Evolutionary conservation across 441 rosid genomes (phyloP).

Genomic region (Croton setiger): DNA sequence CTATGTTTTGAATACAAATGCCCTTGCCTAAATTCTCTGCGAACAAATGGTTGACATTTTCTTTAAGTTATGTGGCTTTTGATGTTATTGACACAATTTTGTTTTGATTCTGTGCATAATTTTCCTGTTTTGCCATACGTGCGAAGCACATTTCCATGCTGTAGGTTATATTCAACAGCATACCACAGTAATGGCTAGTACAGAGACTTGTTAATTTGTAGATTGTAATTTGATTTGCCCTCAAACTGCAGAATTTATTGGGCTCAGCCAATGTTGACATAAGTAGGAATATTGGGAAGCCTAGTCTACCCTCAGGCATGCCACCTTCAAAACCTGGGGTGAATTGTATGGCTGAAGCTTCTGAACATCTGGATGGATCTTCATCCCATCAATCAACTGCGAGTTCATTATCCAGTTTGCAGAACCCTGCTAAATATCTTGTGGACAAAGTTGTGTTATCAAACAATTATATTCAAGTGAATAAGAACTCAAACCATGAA

Average conservation of each 20-base stretch:
- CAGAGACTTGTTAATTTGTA: conserved; percentile 2
- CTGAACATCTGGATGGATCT: conserved; percentile 22
- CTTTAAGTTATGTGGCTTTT: background rate
- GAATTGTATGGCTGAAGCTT: conserved; percentile 20
- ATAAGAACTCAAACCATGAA: conserved; percentile 18
- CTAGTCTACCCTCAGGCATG: conserved; percentile 18
- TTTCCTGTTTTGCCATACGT: background rate
- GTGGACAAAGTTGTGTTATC: conserved; percentile 18
- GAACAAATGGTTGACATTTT: background rate
- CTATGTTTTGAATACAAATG: conserved; percentile 6
- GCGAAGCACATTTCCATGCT: background rate
- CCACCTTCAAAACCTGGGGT: conserved; percentile 20
- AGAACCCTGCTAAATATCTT: conserved; percentile 18
- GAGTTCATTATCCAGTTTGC: conserved; percentile 19
- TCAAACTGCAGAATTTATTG: conserved; percentile 36
- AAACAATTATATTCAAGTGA: conserved; percentile 19
- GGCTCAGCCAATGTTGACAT: conserved; percentile 23
- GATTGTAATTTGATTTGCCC: conserved; percentile 3
- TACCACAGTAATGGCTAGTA: conserved; percentile 1
- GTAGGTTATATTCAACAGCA: background rate
- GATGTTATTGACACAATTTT: background rate
- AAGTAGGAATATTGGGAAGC: conserved; percentile 25
- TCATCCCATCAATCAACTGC: conserved; percentile 21
- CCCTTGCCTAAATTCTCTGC: background rate
- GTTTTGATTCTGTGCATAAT: too few species aligned